These are phyloP conservation scores for Ophiocordyceps australis DNA, from an alignment of 2,329 filamentous ascomycete species.

Conservation along the genomic window DNA sequence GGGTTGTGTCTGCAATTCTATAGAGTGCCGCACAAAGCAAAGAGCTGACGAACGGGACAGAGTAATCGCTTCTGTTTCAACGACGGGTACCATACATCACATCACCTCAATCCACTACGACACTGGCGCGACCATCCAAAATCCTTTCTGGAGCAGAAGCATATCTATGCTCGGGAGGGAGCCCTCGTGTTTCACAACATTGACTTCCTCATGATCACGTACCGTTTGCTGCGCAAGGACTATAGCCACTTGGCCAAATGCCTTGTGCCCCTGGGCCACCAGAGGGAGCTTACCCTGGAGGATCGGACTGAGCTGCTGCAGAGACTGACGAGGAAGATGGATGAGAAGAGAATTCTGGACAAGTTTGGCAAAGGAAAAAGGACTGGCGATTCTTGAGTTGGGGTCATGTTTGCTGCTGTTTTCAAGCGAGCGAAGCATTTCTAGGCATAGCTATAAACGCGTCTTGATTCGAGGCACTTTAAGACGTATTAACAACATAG, in stretches of 20 bases:
- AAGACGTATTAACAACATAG: too few relatives aligned
- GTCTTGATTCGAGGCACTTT: too few relatives aligned
- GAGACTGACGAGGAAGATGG: slow-evolving; percentile 46
- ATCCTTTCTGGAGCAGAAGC: slow-evolving; percentile 52
- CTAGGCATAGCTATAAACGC: too few relatives aligned
- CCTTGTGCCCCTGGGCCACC: slow-evolving; percentile 56
- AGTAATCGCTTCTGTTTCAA: slow-evolving; percentile 73
- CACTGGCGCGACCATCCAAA: slow-evolving; percentile 71
- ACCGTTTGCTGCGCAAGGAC: slow-evolving; percentile 50
- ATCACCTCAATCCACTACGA: slow-evolving; percentile 59
- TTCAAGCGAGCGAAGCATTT: too few relatives aligned
- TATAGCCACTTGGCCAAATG: slow-evolving; percentile 52
- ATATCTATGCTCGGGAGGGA: slow-evolving; percentile 44
- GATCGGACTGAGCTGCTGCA: slow-evolving; percentile 45
- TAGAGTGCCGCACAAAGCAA: not conserved
- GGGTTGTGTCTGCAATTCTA: not conserved
- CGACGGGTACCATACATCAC: slow-evolving; percentile 67
- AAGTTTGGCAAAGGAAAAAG: slow-evolving; percentile 25
- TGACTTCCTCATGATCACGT: slow-evolving; percentile 61
- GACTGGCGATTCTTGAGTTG: too few relatives aligned
- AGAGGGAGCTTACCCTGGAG: slow-evolving; percentile 46
- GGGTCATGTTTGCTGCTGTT: too few relatives aligned
- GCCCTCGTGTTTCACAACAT: slow-evolving; percentile 69
- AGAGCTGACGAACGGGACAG: slow-evolving; percentile 18
- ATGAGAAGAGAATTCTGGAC: slow-evolving; percentile 40